phyloP scores from a whole-genome alignment of 2,329 filamentous ascomycete species.

The Fusarium robinianum region DNA sequence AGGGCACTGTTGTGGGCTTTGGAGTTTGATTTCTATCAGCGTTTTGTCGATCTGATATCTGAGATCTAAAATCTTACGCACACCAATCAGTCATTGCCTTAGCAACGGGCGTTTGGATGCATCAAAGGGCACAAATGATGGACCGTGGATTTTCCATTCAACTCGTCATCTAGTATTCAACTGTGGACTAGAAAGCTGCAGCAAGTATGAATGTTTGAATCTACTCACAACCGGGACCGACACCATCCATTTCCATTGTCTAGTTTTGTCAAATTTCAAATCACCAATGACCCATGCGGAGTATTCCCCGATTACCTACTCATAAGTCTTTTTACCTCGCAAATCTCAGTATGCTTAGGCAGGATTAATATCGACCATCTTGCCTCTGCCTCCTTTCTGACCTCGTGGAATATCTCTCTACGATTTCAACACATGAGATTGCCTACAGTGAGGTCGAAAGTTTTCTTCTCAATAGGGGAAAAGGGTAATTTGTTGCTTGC shows the following conservation, averaged over 20 bases:
- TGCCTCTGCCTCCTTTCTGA: too few species aligned
- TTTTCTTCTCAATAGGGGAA: not conserved
- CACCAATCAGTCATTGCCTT: conserved; percentile 31
- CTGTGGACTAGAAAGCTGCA: rapidly evolving
- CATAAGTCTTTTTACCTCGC: too few species aligned
- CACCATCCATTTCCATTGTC: conserved; percentile 31
- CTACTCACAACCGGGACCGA: conserved; percentile 24
- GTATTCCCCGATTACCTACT: too few species aligned
- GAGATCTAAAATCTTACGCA: not conserved
- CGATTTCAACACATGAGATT: too few species aligned
- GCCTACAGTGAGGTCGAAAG: not conserved
- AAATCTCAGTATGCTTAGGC: too few species aligned
- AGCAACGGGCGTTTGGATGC: conserved; percentile 18
- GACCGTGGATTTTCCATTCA: conserved; percentile 26
- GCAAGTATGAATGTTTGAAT: rapidly evolving
- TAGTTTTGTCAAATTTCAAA: conserved; percentile 27
- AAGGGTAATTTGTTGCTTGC: conserved; percentile 13
- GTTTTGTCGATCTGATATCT: not conserved
- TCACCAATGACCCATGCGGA: too few species aligned
- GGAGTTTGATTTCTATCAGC: not conserved
- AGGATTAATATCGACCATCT: too few species aligned
- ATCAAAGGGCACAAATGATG: conserved; percentile 24
- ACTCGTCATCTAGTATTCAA: not conserved
- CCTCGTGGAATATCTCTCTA: too few species aligned
- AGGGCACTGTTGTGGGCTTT: conserved; percentile 26